phyloP scores from a whole-genome alignment of 139 green algal species.

The Axilococcus clingmanii region DNA sequence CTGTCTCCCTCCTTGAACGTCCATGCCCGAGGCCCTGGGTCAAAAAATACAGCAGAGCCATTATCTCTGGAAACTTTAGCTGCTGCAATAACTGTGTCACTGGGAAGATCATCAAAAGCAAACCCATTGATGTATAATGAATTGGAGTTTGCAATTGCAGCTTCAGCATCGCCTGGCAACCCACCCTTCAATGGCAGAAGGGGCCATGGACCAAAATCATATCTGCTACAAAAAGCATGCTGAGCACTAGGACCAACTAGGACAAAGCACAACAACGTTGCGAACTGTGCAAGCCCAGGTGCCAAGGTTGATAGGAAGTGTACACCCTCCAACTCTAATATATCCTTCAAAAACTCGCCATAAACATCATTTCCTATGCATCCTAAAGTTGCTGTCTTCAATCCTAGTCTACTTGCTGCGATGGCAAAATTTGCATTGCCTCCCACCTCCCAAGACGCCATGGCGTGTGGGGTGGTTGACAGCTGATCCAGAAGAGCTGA shows the following conservation, averaged over 20 bases:
- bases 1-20: conserved; percentile 43
- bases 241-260: conserved; percentile 39
- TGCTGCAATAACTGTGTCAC: conserved; percentile 42
- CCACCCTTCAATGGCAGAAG: conserved; percentile 50
- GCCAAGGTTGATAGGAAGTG: neutral
- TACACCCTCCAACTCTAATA: conserved; percentile 44
- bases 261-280: conserved; percentile 90
- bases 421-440: conserved; percentile 89
- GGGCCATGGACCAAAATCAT: conserved; percentile 89
- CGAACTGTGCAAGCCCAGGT: conserved; percentile 7
- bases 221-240: conserved; percentile 77
- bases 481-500: conserved; percentile 39
- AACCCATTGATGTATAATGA: conserved; percentile 79
- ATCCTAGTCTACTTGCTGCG: conserved; percentile 72
- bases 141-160: conserved; percentile 23
- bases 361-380: conserved; percentile 74
- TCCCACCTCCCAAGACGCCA: conserved; percentile 52
- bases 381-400: conserved; percentile 53
- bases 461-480: conserved; percentile 16
- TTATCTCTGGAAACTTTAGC: conserved; percentile 30
- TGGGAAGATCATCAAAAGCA: conserved; percentile 85
- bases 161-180: conserved; percentile 2
- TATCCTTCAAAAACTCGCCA: conserved; percentile 62
- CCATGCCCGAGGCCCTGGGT: conserved; percentile 68
- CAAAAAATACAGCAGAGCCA: conserved; percentile 80